Evolutionary conservation across 495 filamentous ascomycete genomes (phyloP).

Genomic region (Margaritispora aquatica): DNA sequence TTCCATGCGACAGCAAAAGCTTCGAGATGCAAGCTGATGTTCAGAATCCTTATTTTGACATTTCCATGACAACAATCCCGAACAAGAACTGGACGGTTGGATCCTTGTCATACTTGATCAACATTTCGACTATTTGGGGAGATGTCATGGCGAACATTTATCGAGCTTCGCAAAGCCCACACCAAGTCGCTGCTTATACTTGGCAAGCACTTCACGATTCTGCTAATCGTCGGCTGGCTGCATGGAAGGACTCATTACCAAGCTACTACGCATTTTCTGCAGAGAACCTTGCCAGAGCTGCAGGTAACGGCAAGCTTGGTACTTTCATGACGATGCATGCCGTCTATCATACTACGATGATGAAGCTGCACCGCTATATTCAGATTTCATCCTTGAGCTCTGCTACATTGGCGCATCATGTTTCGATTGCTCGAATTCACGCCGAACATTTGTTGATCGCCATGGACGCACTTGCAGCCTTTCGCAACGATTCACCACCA

Average conservation of each 20-base stretch:
- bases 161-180: conserved; percentile 43
- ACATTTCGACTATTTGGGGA: conserved; percentile 57
- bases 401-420: conserved; percentile 29
- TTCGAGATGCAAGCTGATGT: conserved; percentile 51
- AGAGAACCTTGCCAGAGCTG: conserved; percentile 43
- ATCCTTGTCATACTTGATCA: conserved; percentile 53
- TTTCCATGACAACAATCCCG: conserved; percentile 26
- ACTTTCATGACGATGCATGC: conserved; percentile 55
- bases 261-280: conserved; percentile 38
- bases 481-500: conserved; percentile 5
- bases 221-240: conserved; percentile 45
- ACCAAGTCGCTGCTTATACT: conserved; percentile 19
- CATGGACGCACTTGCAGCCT: conserved; percentile 8
- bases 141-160: conserved; percentile 55
- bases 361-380: conserved; percentile 57
- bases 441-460: conserved; percentile 37
- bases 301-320: conserved; percentile 39
- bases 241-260: conserved; percentile 39
- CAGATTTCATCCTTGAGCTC: conserved; percentile 32
- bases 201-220: conserved; percentile 39
- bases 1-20: conserved; percentile 50
- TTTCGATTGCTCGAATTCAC: conserved; percentile 35
- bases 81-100: conserved; percentile 31
- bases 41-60: conserved; percentile 51
- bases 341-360: conserved; percentile 52